phyloP scores from a whole-genome alignment of 2,329 filamentous ascomycete species.

The Blastomyces silverae region DNA sequence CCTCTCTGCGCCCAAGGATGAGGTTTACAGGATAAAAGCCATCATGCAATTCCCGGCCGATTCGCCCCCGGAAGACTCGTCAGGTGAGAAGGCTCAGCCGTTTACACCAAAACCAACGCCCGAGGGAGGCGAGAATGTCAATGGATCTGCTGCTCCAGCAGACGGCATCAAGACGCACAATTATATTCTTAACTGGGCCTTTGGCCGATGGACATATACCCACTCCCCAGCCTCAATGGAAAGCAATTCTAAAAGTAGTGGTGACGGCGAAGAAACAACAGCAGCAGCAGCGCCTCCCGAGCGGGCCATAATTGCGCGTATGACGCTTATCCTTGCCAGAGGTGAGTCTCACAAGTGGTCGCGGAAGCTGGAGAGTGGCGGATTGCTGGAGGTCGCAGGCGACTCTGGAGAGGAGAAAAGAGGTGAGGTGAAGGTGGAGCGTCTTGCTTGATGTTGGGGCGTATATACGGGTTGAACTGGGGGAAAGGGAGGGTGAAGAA shows the following conservation, averaged over 20 bases:
- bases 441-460: conserved; percentile 22
- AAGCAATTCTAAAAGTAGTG: conserved; percentile 23
- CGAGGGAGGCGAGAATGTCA: not conserved
- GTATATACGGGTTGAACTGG: not conserved
- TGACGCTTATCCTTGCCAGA: conserved; percentile 45
- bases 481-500: not conserved
- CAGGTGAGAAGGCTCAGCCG: conserved; percentile 39
- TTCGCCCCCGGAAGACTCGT: conserved; percentile 43
- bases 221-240: conserved; percentile 40
- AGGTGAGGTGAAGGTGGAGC: conserved; percentile 32
- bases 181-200: conserved; percentile 97
- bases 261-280: not conserved
- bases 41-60: conserved; percentile 45
- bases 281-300: not conserved
- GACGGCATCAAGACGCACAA: conserved; percentile 34
- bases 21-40: conserved; percentile 91
- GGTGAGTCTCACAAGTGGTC: conserved; percentile 46
- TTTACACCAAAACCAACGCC: conserved; percentile 16
- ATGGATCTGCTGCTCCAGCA: not conserved
- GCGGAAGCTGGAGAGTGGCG: conserved; percentile 41
- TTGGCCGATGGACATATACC: conserved; percentile 90
- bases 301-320: conserved; percentile 30
- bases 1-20: conserved; percentile 77
- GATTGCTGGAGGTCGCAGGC: conserved; percentile 26
- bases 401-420: conserved; percentile 1